A percentile compares a stretch with the other conserved stretches of the same genome.
Conservation (phyloP, 2,329 filamentous ascomycete species). For the Aspergillus luchuensis region DNA sequence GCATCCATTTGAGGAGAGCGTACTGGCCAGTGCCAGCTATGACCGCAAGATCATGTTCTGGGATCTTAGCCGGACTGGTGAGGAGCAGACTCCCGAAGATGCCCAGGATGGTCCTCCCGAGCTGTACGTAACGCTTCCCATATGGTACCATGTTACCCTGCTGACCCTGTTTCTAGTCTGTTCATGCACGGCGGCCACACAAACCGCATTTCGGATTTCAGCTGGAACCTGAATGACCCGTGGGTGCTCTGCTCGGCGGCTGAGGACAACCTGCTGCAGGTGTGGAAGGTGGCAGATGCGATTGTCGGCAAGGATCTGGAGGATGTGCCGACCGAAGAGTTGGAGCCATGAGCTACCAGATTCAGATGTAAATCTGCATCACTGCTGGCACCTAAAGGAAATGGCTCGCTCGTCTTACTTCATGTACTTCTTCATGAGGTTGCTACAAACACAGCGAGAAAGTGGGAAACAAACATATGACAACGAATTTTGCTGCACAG, state of each 20-base stretch:
- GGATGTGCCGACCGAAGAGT: constrained; percentile 74
- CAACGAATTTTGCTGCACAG: background rate
- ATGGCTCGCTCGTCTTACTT: constrained; percentile 4
- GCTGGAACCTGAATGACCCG: constrained; percentile 94
- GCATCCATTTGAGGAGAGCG: constrained; percentile 87
- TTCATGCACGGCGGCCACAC: constrained; percentile 99
- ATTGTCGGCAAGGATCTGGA: constrained; percentile 77
- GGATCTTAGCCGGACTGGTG: constrained; percentile 88
- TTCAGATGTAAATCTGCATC: constrained; percentile 51
- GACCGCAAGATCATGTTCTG: constrained; percentile 94
- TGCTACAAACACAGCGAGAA: background rate
- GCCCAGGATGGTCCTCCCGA: constrained; percentile 93
- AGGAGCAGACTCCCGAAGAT: constrained; percentile 93
- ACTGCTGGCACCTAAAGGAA: constrained; percentile 12
- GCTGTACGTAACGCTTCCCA: constrained; percentile 64
- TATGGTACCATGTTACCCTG: background rate
- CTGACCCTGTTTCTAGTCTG: constrained; percentile 55
- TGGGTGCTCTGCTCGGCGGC: constrained; percentile 96
- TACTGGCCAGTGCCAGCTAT: constrained; percentile 88
- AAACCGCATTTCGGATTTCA: constrained; percentile 94
- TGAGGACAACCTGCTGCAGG: constrained; percentile 94
- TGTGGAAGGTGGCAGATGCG: constrained; percentile 84
- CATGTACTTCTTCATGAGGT: background rate
- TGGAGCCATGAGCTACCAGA: constrained; percentile 55
- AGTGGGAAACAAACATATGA: background rate